These are phyloP conservation scores for Apophysomyces ossiformis DNA, from an alignment of 371 early-diverging fungal genomes.

Conservation along the genomic window DNA sequence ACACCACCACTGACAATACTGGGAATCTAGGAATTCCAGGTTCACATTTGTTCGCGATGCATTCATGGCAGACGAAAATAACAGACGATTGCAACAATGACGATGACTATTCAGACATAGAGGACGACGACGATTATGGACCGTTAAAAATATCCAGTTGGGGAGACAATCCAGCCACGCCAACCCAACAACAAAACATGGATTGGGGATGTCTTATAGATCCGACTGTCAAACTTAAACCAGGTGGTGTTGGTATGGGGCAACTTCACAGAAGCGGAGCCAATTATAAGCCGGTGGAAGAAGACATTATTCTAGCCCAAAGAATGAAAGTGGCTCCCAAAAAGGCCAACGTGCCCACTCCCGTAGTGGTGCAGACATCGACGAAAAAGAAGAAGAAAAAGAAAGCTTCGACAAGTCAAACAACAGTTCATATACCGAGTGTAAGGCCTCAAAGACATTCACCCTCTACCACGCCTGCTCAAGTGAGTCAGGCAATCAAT, in stretches of 20 bases:
- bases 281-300: slow-evolving; percentile 51
- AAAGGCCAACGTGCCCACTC: neutral
- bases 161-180: slow-evolving; percentile 16
- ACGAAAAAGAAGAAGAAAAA: neutral
- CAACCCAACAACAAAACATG: neutral
- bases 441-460: slow-evolving; percentile 13
- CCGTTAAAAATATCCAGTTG: slow-evolving; percentile 20
- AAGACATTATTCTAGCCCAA: slow-evolving; percentile 43
- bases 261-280: slow-evolving; percentile 49
- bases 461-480: neutral
- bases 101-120: slow-evolving; percentile 3
- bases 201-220: slow-evolving; percentile 46
- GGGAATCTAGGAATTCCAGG: too few species aligned
- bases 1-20: too few species aligned
- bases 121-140: slow-evolving; percentile 13
- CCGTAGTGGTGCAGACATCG: neutral
- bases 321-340: slow-evolving; percentile 19
- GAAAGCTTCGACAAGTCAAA: neutral
- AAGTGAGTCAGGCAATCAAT: neutral
- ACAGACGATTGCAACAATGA: neutral
- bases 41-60: neutral
- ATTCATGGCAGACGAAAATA: neutral
- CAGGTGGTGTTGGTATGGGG: slow-evolving; percentile 49
- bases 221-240: slow-evolving; percentile 38
- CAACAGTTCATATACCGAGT: slow-evolving; percentile 12